phyloP scores from a whole-genome alignment of 208 protist species.

The Leishmania tarentolae region DNA sequence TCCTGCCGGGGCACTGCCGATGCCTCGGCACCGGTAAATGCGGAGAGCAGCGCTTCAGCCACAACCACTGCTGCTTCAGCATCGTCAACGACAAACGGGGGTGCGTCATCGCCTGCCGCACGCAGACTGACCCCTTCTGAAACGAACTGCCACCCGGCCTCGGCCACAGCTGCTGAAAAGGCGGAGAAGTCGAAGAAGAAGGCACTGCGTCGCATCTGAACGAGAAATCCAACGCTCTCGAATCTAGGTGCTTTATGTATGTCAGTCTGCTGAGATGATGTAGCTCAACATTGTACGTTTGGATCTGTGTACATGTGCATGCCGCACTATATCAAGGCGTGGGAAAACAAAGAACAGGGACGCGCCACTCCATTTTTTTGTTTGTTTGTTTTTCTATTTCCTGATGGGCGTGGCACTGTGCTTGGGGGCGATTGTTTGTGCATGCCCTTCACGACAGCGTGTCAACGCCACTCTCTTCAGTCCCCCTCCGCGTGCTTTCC shows the following conservation, averaged over 20 bases:
- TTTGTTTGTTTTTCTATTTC: neutral
- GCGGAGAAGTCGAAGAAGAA: slow-evolving; percentile 35
- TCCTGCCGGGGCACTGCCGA: neutral
- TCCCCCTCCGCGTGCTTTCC: neutral
- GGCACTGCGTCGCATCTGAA: slow-evolving; percentile 26
- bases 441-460: neutral
- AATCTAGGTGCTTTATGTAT: neutral
- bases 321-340: neutral
- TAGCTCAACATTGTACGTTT: neutral
- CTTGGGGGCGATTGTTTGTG: neutral
- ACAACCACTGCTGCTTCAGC: neutral
- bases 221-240: neutral
- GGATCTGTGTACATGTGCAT: neutral
- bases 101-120: neutral
- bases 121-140: slow-evolving; percentile 18
- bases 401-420: neutral
- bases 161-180: slow-evolving; percentile 15
- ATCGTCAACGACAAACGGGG: neutral
- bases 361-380: neutral
- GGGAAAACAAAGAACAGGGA: neutral
- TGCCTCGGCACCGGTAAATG: neutral
- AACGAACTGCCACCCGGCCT: slow-evolving; percentile 17
- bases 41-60: neutral
- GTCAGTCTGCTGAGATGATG: neutral
- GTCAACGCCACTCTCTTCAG: neutral